phyloP scores from a whole-genome alignment of 2,329 filamentous ascomycete species.

The Hortaea werneckii region DNA sequence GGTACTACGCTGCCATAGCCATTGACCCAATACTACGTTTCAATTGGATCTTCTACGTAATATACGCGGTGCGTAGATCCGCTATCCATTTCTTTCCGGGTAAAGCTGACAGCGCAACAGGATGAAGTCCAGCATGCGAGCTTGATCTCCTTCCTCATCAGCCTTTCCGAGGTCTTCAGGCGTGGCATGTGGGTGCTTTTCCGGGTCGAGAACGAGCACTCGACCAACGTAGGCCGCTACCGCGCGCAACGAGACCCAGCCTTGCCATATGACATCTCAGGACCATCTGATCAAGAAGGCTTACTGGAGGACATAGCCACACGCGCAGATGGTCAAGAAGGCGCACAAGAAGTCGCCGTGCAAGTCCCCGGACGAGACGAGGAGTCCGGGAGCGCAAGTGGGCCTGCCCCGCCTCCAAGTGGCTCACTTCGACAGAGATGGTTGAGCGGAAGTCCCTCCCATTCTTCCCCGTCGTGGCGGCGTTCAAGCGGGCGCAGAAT shows the following conservation, averaged over 20 bases:
- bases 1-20: slow-evolving; percentile 79
- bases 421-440: neutral
- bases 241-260: slow-evolving; percentile 82
- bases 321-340: neutral
- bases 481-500: slow-evolving; percentile 46
- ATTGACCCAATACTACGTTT: slow-evolving; percentile 80
- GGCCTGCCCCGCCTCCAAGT: neutral
- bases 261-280: slow-evolving; percentile 59
- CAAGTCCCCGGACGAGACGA: neutral
- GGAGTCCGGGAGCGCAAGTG: neutral
- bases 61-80: slow-evolving; percentile 48
- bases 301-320: neutral
- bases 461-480: slow-evolving; percentile 27
- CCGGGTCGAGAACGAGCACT: slow-evolving; percentile 96
- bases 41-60: slow-evolving; percentile 87
- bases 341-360: neutral
- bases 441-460: neutral
- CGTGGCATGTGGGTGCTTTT: slow-evolving; percentile 86
- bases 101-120: neutral
- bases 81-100: too few species aligned
- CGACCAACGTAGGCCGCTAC: slow-evolving; percentile 79
- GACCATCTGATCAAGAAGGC: neutral
- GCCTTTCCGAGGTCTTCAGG: slow-evolving; percentile 69
- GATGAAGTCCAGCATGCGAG: slow-evolving; percentile 73
- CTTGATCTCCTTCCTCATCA: slow-evolving; percentile 67